Base-by-base conservation (phyloP, 1,139 yeast species). In the Scheffersomyces cryptocercus region DNA sequence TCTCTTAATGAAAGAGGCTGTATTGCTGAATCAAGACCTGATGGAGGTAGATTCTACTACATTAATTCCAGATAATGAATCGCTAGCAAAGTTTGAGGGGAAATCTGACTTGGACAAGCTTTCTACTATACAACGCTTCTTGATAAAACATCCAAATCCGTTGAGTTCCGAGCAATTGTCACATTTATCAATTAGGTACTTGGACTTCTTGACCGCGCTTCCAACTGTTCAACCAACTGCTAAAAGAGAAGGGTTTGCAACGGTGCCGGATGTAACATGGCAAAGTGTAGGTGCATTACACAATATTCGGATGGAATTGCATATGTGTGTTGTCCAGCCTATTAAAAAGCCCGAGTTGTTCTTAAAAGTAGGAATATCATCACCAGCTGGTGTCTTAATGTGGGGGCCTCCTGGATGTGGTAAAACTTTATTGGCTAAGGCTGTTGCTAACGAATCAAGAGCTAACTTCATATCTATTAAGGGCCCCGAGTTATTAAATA, bases 381-480 rank as follows among this genome's bases (percentile, higher is more conserved):
- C 97, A 0, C 98, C 99, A 1, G 91, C 97, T 0, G 99, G 99
- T 43, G 99, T 93, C 0, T 70, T 93, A 15, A 78, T 93, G 75
- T 93, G 99, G 99, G 99, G 99, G 0, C 99, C 99, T 1, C 99
- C 99, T 2, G 99, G 99, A 16, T 93, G 98, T 70, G 99, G 99
- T 76, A 93, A 93, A 61, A 93, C 99, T 0, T 73, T 93, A 44
- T 72, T 93, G 39, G 99, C 98, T 1, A 93, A 93, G 59, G 99
- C 98, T 0, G 98, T 93, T 9, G 99, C 99, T 11, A 91, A 93
- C 61, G 98, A 93, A 65, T 88, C 97, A 1, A 79, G 95, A 43
- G 98, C 98, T 7, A 93, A 93, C 62, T 93, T 93, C 65, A 93
- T 93, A 36, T 88, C 96, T 8, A 90, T 93, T 34, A 85, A 95